Conservation (phyloP, 2,329 filamentous ascomycete species). For the Fusarium sulawesiense region DNA sequence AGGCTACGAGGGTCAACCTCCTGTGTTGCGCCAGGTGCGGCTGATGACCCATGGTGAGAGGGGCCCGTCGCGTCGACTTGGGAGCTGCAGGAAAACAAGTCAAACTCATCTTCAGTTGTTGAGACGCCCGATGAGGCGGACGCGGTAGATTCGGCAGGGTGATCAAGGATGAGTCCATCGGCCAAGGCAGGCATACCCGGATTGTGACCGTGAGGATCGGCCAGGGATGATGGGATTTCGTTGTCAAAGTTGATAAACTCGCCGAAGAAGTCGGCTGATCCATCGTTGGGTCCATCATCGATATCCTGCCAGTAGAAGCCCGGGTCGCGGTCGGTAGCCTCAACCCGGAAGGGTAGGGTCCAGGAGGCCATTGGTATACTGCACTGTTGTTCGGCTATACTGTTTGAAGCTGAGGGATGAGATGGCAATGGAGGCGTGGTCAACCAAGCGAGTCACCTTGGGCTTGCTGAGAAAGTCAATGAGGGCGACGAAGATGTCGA, state of each 20-base stretch:
- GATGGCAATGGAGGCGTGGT: constrained; percentile 23
- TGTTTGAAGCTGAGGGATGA: constrained; percentile 16
- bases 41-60: constrained; percentile 36
- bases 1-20: constrained; percentile 49
- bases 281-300: constrained; percentile 47
- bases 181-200: constrained; percentile 42
- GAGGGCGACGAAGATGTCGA: constrained; percentile 33
- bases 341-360: constrained; percentile 51
- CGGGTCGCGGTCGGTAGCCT: constrained; percentile 51
- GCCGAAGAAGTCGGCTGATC: constrained; percentile 51
- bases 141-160: constrained; percentile 48
- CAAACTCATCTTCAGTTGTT: constrained; percentile 51
- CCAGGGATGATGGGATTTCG: constrained; percentile 41
- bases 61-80: constrained; percentile 44
- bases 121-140: constrained; percentile 53
- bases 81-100: constrained; percentile 52
- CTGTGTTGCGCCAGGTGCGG: constrained; percentile 30
- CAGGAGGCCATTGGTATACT: constrained; percentile 51
- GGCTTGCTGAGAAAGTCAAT: constrained; percentile 32
- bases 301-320: constrained; percentile 52
- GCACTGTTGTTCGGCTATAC: constrained; percentile 13
- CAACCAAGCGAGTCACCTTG: constrained; percentile 40
- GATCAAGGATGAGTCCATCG: constrained; percentile 47
- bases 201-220: constrained; percentile 35
- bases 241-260: constrained; percentile 54